phyloP scores from a whole-genome alignment of 2,329 filamentous ascomycete species.

The Thermomyces lanuginosus region DNA sequence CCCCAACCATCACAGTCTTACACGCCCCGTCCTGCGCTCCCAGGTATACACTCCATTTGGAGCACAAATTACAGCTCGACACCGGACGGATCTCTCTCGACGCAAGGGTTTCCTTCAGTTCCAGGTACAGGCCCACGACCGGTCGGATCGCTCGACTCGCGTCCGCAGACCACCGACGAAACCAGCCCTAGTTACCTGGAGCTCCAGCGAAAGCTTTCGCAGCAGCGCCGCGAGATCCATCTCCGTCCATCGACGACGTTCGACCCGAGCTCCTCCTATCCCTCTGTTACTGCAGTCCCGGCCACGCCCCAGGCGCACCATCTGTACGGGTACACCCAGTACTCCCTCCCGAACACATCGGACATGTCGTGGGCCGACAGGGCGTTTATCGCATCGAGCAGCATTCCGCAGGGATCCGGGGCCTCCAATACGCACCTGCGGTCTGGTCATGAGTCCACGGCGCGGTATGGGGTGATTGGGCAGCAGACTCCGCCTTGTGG shows the following conservation, averaged over 20 bases:
- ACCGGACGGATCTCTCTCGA: too few species aligned
- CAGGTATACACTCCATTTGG: constrained; percentile 28
- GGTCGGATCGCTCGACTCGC: constrained; percentile 15
- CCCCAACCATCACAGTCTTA: constrained; percentile 16
- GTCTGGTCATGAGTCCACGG: constrained; percentile 14
- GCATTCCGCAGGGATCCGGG: constrained; percentile 12
- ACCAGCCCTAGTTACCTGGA: constrained; percentile 11
- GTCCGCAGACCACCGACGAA: too few species aligned
- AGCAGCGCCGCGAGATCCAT: constrained; percentile 11
- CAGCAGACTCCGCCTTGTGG: constrained; percentile 34
- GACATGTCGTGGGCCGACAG: constrained; percentile 22
- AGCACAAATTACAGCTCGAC: constrained; percentile 30
- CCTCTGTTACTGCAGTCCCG: too few species aligned
- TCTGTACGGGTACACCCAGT: too few species aligned
- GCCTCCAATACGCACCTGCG: constrained; percentile 9
- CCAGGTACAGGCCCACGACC: constrained; percentile 20
- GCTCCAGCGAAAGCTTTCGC: constrained; percentile 14
- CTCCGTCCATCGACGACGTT: too few species aligned
- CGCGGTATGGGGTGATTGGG: constrained; percentile 26
- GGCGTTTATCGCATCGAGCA: constrained; percentile 19
- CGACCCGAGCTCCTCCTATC: too few species aligned
- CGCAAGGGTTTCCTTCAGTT: too few species aligned
- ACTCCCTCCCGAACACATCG: too few species aligned
- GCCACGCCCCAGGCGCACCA: too few species aligned
- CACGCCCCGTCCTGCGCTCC: constrained; percentile 15